Conservation (phyloP, 768 basidiomycete genomes). For the Strobilomyces dryophilus region DNA sequence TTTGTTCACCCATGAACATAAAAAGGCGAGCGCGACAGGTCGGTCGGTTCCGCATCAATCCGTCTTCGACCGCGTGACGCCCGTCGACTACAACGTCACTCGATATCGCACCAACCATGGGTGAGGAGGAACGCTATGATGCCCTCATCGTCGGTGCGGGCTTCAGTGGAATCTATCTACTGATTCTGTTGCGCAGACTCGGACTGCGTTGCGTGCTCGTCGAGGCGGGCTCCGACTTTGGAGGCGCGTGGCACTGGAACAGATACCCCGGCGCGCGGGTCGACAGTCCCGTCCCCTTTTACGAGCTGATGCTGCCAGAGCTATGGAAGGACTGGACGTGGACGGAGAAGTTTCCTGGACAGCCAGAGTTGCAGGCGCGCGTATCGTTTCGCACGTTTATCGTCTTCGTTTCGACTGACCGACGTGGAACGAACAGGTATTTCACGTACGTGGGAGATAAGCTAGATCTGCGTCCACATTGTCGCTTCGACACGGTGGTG, state of each 20-base stretch:
- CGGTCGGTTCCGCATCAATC: too few relatives aligned
- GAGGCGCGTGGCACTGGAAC: neutral
- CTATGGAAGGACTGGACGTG: neutral
- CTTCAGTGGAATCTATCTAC: slow-evolving; percentile 6
- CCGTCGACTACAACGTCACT: too few relatives aligned
- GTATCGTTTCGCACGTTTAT: neutral
- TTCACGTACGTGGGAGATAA: neutral
- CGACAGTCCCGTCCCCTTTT: neutral
- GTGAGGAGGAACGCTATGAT: slow-evolving; percentile 6
- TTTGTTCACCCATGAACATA: too few relatives aligned
- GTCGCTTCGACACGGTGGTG: neutral
- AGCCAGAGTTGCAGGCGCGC: neutral
- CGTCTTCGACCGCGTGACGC: too few relatives aligned
- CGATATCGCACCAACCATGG: neutral
- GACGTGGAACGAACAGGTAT: neutral
- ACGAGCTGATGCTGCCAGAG: neutral
- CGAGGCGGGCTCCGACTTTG: neutral
- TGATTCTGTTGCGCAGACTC: neutral
- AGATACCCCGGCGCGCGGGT: neutral
- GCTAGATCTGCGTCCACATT: neutral
- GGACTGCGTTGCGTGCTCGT: neutral
- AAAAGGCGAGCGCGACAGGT: too few relatives aligned
- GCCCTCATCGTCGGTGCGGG: slow-evolving; percentile 16
- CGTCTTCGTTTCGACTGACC: too few relatives aligned
- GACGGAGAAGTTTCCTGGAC: neutral